Percentiles rank a stretch among this genome's conserved stretches.
Conservation (phyloP, 805 yeast genomes). For the Myxozyma neotropica region DNA sequence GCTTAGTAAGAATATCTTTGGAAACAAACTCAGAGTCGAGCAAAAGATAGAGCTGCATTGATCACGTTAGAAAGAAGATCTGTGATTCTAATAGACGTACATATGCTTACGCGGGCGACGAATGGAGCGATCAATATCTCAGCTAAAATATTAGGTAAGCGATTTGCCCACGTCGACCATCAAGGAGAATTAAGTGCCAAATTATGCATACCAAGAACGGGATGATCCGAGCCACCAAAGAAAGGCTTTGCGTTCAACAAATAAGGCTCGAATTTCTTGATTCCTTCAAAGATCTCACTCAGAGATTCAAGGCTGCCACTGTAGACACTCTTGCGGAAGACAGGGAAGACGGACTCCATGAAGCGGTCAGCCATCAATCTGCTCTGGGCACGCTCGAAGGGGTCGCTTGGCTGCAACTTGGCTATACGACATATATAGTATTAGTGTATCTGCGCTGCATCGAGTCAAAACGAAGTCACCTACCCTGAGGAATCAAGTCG, state of each 20-base stretch:
- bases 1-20: conserved; percentile 2
- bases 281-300: conserved; percentile 22
- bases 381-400: conserved; percentile 66
- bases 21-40: conserved; percentile 15
- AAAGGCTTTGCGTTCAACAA: conserved; percentile 31
- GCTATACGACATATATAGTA: conserved; percentile 9
- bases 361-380: conserved; percentile 36
- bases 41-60: conserved; percentile 14
- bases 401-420: conserved; percentile 70
- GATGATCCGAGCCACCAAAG: conserved; percentile 33
- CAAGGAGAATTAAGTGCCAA: no score
- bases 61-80: neutral
- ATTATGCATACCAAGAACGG: conserved; percentile 12
- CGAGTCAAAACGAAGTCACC: no score
- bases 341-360: conserved; percentile 27
- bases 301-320: conserved; percentile 4
- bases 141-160: neutral
- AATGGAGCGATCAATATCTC: conserved; percentile 36
- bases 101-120: conserved; percentile 27
- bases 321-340: conserved; percentile 22
- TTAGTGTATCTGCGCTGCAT: no score
- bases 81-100: neutral
- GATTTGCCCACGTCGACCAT: no score
- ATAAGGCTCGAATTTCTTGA: conserved; percentile 33
- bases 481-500: conserved; percentile 37